A percentile compares a stretch with the other conserved stretches of the same genome.
Conservation (phyloP, 179 eudicot genomes). For the Gypsophila paniculata region DNA sequence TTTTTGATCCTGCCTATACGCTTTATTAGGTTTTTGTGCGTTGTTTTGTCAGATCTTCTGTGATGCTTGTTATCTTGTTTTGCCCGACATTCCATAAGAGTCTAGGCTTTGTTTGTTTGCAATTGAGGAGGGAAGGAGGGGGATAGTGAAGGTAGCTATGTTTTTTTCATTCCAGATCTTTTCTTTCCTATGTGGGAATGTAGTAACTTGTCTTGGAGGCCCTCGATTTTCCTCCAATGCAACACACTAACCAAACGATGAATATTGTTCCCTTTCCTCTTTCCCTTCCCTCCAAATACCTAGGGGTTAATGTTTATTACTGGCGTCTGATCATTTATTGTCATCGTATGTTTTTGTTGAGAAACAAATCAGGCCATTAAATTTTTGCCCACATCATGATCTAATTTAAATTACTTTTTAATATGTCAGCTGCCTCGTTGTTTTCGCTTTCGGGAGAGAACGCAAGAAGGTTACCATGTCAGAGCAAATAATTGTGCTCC, state of each 20-base stretch:
- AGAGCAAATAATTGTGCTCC: slow-evolving; percentile 20
- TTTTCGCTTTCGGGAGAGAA: slow-evolving; percentile 31
- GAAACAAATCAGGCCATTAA: not conserved
- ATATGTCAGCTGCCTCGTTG: slow-evolving; percentile 29
- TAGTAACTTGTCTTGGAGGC: not conserved
- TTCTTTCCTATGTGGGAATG: not conserved
- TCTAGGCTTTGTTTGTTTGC: not conserved
- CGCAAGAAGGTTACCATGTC: slow-evolving; percentile 15
- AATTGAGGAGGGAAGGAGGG: not conserved
- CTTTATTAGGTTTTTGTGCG: not conserved
- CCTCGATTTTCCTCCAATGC: not conserved
- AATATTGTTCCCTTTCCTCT: not conserved
- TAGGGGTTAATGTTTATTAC: not conserved
- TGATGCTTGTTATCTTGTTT: not conserved
- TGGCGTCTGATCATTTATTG: not conserved
- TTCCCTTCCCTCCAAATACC: not conserved
- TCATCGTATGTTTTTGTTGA: not conserved
- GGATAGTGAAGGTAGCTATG: not conserved
- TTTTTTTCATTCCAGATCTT: not conserved
- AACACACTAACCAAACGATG: not conserved
- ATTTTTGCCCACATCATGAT: slow-evolving; percentile 1
- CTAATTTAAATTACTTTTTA: not conserved
- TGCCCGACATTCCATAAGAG: slow-evolving; percentile 14
- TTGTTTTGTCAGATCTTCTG: not conserved
- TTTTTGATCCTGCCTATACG: not conserved